A percentile compares a stretch with the other conserved stretches of the same genome.
These are phyloP conservation scores for Apiospora sp. DNA, from an alignment of 2,329 filamentous ascomycete genomes.

Conservation along the genomic window DNA sequence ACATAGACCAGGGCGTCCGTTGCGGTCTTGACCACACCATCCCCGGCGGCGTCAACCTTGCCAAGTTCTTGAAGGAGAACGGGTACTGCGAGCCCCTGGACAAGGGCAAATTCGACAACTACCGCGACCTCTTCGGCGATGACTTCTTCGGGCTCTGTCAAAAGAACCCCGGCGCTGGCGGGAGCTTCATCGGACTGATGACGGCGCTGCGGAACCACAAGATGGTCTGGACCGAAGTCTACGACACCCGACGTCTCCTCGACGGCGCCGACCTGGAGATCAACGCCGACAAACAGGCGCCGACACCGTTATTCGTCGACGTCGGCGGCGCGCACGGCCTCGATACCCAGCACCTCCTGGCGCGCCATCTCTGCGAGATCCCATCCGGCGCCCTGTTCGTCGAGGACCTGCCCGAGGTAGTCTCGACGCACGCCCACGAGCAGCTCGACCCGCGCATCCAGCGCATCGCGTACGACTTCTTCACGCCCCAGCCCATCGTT, in stretches of 20 bases:
- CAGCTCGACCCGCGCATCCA: conserved; percentile 35
- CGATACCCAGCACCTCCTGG: conserved; percentile 44
- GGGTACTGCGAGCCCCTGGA: conserved; percentile 32
- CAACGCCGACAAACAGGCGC: conserved; percentile 37
- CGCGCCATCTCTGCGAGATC: conserved; percentile 40
- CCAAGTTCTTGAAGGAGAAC: conserved; percentile 28
- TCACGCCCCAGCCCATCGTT: conserved; percentile 40
- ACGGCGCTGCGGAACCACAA: conserved; percentile 32
- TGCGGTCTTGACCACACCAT: conserved; percentile 29
- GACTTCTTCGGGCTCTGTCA: conserved; percentile 36
- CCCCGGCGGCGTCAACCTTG: conserved; percentile 31
- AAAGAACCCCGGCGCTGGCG: conserved; percentile 31
- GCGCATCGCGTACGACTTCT: conserved; percentile 42
- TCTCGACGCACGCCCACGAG: conserved; percentile 30
- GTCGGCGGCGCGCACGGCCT: conserved; percentile 51
- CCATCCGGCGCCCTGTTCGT: conserved; percentile 43
- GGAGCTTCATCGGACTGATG: conserved; percentile 38
- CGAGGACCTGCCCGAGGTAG: conserved; percentile 48
- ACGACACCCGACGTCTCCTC: conserved; percentile 36
- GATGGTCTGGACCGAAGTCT: conserved; percentile 38
- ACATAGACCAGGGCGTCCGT: conserved; percentile 36
- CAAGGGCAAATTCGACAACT: conserved; percentile 33
- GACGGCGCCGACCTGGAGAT: conserved; percentile 35
- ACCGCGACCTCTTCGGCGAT: conserved; percentile 34
- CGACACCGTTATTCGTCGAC: conserved; percentile 46